phyloP scores from a whole-genome alignment of 441 rosid species.

The Pelargonium citronellum region DNA sequence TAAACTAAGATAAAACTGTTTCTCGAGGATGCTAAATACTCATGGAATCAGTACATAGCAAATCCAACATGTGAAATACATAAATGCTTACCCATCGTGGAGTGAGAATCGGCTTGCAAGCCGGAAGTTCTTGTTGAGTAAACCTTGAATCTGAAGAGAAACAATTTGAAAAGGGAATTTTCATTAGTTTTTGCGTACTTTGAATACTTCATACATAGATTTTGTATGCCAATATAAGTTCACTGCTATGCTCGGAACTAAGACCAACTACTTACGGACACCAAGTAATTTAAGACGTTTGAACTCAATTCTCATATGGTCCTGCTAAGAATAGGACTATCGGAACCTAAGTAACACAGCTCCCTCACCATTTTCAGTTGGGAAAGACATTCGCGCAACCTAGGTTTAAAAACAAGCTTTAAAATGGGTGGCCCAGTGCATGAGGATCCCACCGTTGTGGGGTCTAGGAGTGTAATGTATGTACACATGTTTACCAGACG shows the following conservation, averaged over 20 bases:
- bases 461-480: no score
- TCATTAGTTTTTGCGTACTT: background rate
- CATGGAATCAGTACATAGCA: background rate
- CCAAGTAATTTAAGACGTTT: background rate
- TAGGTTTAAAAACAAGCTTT: background rate
- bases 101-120: conserved; percentile 71
- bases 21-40: background rate
- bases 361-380: background rate
- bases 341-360: background rate
- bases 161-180: background rate
- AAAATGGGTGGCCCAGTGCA: no score
- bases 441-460: no score
- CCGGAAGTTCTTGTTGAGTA: conserved; percentile 76
- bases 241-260: background rate
- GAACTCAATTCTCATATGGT: background rate
- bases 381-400: background rate
- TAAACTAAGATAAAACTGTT: background rate
- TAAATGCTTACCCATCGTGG: conserved; percentile 45
- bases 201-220: background rate
- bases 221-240: background rate
- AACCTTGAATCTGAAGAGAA: conserved; percentile 56
- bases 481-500: no score
- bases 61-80: background rate
- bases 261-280: background rate
- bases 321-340: background rate